These are phyloP conservation scores for Clarireedia paspali DNA, from an alignment of 2,329 filamentous ascomycete species.

Conservation along the genomic window DNA sequence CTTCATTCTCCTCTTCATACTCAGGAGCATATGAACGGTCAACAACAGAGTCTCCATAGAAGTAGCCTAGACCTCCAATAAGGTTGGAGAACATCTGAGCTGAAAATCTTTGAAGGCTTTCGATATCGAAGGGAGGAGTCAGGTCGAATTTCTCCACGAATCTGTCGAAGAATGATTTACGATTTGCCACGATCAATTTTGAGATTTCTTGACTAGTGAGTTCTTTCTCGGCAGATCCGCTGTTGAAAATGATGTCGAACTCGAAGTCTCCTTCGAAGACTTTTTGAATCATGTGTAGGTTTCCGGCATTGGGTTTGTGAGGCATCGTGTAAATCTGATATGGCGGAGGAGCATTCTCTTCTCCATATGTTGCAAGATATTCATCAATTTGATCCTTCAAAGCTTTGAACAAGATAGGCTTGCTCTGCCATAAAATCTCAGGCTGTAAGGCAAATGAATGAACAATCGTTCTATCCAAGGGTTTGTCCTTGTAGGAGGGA, in stretches of 20 bases:
- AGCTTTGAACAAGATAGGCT: constrained; percentile 56
- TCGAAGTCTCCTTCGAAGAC: constrained; percentile 84
- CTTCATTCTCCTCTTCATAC: constrained; percentile 91
- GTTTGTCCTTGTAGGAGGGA: constrained; percentile 58
- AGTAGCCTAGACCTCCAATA: constrained; percentile 90
- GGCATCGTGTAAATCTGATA: constrained; percentile 77
- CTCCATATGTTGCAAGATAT: constrained; percentile 49
- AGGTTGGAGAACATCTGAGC: constrained; percentile 92
- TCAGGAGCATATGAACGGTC: constrained; percentile 88
- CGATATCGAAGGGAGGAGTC: constrained; percentile 65
- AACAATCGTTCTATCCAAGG: constrained; percentile 69
- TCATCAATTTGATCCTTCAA: constrained; percentile 57
- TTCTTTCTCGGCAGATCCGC: constrained; percentile 54
- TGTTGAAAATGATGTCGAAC: constrained; percentile 89
- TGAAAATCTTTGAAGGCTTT: constrained; percentile 70
- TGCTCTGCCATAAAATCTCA: constrained; percentile 76
- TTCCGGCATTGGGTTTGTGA: constrained; percentile 63
- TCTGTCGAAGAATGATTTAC: constrained; percentile 62
- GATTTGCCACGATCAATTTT: constrained; percentile 57
- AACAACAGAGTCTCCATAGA: constrained; percentile 79
- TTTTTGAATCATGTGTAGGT: constrained; percentile 85
- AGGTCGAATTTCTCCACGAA: constrained; percentile 68
- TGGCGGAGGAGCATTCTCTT: constrained; percentile 67
- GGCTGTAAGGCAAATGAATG: constrained; percentile 59
- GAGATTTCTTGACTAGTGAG: constrained; percentile 57